These are phyloP conservation scores for Aspergillus fijiensis DNA, from an alignment of 2,329 filamentous ascomycete species.

Conservation along the genomic window DNA sequence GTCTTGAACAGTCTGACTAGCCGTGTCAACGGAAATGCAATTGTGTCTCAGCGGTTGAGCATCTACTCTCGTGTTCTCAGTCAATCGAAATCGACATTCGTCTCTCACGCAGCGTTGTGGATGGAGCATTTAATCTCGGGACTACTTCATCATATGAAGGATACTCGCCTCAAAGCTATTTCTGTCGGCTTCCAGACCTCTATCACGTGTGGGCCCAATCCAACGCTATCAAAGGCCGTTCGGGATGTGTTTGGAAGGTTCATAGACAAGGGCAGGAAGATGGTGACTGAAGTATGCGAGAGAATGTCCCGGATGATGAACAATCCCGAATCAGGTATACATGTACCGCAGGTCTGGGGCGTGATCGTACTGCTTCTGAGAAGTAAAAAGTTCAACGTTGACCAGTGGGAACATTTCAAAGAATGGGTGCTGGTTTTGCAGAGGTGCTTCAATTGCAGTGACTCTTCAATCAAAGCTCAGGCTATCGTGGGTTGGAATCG, in stretches of 20 bases:
- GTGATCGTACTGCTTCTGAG: constrained; percentile 76
- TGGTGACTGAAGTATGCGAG: constrained; percentile 67
- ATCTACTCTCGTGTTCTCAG: constrained; percentile 77
- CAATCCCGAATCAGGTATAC: constrained; percentile 57
- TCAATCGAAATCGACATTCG: constrained; percentile 70
- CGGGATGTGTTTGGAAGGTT: constrained; percentile 53
- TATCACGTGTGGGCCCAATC: constrained; percentile 67
- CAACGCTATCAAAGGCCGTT: constrained; percentile 65
- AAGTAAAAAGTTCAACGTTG: constrained; percentile 56
- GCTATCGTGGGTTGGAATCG: constrained; percentile 85
- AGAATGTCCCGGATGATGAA: constrained; percentile 67
- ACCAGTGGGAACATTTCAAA: constrained; percentile 69
- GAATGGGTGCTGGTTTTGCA: constrained; percentile 79
- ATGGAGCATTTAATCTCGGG: constrained; percentile 77
- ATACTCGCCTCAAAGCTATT: constrained; percentile 74
- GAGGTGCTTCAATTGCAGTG: constrained; percentile 77
- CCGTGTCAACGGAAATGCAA: constrained; percentile 74
- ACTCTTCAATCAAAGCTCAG: constrained; percentile 68
- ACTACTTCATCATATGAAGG: constrained; percentile 74
- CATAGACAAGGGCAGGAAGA: constrained; percentile 56
- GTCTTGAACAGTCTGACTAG: constrained; percentile 71
- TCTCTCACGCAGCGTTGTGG: constrained; percentile 70
- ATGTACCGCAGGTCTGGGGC: constrained; percentile 87
- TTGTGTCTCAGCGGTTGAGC: constrained; percentile 71
- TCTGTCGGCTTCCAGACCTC: constrained; percentile 70